Conservation (phyloP, 2,329 filamentous ascomycete genomes). For the Exophiala dermatitidis region DNA sequence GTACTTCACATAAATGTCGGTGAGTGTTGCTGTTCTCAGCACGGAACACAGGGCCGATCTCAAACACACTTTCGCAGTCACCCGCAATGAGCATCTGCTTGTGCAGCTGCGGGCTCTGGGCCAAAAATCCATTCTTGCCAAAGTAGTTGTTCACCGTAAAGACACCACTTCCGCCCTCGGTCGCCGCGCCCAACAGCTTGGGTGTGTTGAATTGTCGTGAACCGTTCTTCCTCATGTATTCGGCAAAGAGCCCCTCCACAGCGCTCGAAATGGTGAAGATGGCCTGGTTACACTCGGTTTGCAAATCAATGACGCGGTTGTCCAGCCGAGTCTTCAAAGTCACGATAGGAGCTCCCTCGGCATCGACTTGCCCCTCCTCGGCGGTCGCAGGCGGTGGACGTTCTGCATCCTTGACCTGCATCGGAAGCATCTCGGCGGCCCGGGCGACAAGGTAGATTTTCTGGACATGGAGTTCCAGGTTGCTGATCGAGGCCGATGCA, state of each 20-base stretch:
- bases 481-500: constrained; percentile 73
- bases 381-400: constrained; percentile 41
- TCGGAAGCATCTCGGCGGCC: constrained; percentile 53
- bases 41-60: constrained; percentile 60
- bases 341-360: constrained; percentile 58
- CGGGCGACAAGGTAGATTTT: constrained; percentile 73
- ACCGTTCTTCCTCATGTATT: constrained; percentile 66
- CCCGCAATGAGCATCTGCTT: constrained; percentile 63
- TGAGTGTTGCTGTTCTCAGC: constrained; percentile 63
- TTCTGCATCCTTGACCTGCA: constrained; percentile 52
- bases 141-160: constrained; percentile 81
- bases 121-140: constrained; percentile 65
- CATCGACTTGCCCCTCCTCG: constrained; percentile 44
- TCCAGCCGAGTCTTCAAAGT: constrained; percentile 78
- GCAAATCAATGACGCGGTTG: constrained; percentile 88
- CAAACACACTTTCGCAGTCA: constrained; percentile 57
- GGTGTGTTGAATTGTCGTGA: constrained; percentile 86
- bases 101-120: constrained; percentile 59
- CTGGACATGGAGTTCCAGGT: constrained; percentile 78
- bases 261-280: constrained; percentile 66
- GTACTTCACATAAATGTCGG: constrained; percentile 56
- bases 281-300: constrained; percentile 83
- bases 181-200: constrained; percentile 80
- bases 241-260: constrained; percentile 63
- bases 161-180: constrained; percentile 87